Evolutionary conservation across 2,329 filamentous ascomycete species (phyloP), one percentile per base, ranked within the genome.

Genomic region (Coccinonectria pachysandricola): DNA sequence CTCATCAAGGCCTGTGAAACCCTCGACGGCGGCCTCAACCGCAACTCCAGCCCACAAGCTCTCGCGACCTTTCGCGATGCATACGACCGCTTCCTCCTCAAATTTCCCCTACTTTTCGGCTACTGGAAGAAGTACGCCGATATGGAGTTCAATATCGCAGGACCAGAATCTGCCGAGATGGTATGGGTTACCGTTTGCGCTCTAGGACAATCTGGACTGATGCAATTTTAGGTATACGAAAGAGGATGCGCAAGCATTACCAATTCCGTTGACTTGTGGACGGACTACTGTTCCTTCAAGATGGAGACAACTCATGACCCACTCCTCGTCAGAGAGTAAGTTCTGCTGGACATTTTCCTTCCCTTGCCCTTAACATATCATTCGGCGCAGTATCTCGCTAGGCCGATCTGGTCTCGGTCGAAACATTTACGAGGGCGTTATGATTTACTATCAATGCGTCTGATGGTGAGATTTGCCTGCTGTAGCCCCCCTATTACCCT

Each of bases 71-170:
- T 86, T 30, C 80, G 91, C 56, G 76, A 83, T 54, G 75, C 83
- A 36, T 96, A 93, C 62, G 87, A 98, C 54, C 75, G 81, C 24
- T 92, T 98, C 50, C 78, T 98, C 12, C 74, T 83, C 35, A 95
- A 94, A 51, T 98, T 95, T 40, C 91, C 91, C 3, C 70, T 96
- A 8, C 74, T 96, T 19, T 98, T 96, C 48, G 91, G 88, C 27
- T 98, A 96, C 63, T 98, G 91, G 91, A 96, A 96, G 65, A 96
- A 95, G 55, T 98, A 96, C 68, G 91, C 91, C 49, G 88, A 96
- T 48, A 69, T 93, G 38, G 91, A 98, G 51, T 98, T 98, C 60
- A 86, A 86, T 26, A 94, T 98, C 40, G 86, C 86, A 4, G 91
- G 91, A 11, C 92, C 91, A 5, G 91, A 98, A 63, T 88, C 88